These are phyloP conservation scores for Grosmannia serpens DNA, from an alignment of 2,329 filamentous ascomycete genomes.

Conservation along the genomic window DNA sequence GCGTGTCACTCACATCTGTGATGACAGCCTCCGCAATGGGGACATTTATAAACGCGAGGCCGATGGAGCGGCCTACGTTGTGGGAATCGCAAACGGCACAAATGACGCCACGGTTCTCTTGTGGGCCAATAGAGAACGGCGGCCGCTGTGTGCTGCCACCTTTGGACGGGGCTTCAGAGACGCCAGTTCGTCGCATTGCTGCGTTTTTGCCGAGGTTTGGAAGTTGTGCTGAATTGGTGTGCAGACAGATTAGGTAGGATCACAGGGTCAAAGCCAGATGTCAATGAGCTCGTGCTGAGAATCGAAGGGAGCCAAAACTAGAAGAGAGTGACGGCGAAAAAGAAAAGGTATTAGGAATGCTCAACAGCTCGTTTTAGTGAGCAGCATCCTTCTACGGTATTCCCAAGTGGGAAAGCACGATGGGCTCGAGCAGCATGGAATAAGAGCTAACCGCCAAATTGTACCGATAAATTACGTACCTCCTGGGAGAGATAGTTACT, in stretches of 20 bases:
- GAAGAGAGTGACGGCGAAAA: background rate
- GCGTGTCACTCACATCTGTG: slow-evolving; percentile 85
- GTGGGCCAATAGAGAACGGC: slow-evolving; percentile 6
- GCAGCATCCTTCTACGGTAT: no score
- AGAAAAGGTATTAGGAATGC: no score
- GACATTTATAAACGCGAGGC: slow-evolving; percentile 77
- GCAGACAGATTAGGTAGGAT: background rate
- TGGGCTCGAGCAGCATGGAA: background rate
- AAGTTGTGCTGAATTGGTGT: background rate
- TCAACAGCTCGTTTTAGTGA: no score
- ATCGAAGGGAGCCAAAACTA: background rate
- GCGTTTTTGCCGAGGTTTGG: background rate
- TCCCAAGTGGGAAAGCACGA: background rate
- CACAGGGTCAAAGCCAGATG: background rate
- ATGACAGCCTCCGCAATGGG: slow-evolving; percentile 74
- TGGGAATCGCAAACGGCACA: slow-evolving; percentile 82
- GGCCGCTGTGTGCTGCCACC: background rate
- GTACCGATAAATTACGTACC: no score
- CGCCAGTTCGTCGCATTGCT: background rate
- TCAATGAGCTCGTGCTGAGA: background rate
- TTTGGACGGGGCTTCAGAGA: background rate
- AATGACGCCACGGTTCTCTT: slow-evolving; percentile 25
- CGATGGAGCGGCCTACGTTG: slow-evolving; percentile 74
- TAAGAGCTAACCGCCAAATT: background rate
- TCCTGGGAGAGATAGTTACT: no score